These are phyloP conservation scores for Cornus kousa DNA, from an alignment of 148 eudicot genomes.

Conservation along the genomic window DNA sequence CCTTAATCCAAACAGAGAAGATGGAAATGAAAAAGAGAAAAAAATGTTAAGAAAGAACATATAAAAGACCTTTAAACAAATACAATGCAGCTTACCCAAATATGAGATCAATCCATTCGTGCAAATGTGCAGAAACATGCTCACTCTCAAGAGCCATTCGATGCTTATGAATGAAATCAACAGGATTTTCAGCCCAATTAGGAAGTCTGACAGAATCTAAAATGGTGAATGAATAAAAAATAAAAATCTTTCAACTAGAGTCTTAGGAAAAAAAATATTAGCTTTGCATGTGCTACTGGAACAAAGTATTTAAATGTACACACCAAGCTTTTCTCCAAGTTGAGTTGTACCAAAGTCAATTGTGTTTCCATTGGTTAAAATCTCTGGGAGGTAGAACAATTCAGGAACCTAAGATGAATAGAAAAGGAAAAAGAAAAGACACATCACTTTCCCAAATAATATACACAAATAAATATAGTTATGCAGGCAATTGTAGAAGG, in stretches of 20 bases:
- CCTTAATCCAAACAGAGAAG: background rate
- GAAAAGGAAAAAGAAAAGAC: background rate
- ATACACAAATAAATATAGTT: background rate
- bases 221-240: background rate
- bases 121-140: constrained; percentile 95
- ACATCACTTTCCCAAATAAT: background rate
- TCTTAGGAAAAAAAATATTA: background rate
- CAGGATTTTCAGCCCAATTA: constrained; percentile 88
- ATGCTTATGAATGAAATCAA: constrained; percentile 92
- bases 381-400: constrained; percentile 94
- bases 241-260: background rate
- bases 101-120: constrained; percentile 98
- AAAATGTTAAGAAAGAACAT: background rate
- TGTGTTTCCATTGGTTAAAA: constrained; percentile 74
- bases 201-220: constrained; percentile 86
- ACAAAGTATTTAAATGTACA: constrained; percentile 16
- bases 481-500: background rate
- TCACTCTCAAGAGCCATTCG: constrained; percentile 98
- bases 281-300: constrained; percentile 2
- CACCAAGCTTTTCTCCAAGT: constrained; percentile 96
- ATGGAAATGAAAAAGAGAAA: background rate
- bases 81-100: constrained; percentile 62
- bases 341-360: constrained; percentile 95
- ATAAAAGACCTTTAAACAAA: background rate
- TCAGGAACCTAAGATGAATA: constrained; percentile 75